Evolutionary conservation across 352 stramenopile species (phyloP), one percentile per base, ranked within the genome.

Genomic region (Globisporangium heterothallicum): DNA sequence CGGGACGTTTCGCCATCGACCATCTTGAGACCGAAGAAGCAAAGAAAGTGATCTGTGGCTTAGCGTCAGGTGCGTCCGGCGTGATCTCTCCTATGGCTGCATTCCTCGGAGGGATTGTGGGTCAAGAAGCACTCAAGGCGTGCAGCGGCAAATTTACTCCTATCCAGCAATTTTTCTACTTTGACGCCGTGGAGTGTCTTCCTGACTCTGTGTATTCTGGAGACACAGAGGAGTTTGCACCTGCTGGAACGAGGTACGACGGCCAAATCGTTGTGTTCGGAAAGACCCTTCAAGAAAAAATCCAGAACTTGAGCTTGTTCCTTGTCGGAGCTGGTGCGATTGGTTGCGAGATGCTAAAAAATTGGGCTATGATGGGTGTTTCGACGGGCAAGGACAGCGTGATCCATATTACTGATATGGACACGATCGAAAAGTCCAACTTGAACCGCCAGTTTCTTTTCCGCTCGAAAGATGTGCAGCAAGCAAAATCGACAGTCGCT

Each of bases 291-390:
- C 86, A 96, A 55, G 68, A 78, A 26, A 83, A 89, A 48, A 77
- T 98, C 41, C 72, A 88, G 25, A 80, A 85, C 43, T 61, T 97
- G 54, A 96, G 81, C 44, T 70, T 99, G 59, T 99, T 99, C 60
- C 76, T 99, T 18, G 94, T 99, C 45, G 97, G 97, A 24, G 96
- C 97, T 14, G 97, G 97, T 42, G 97, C 97, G 4, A 99, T 99
- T 62, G 97, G 97, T 4, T 99, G 97, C 65, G 97, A 99, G 75
- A 99, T 99, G 94, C 82, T 99, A 6, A 99, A 99, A 78, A 99
- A 99, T 68, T 99, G 96, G 95, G 97, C 97, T 1, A 89, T 99
- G 64, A 99, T 99, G 96, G 97, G 97, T 27, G 86, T 99, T 5
- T 88, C 86, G 7, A 97, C 78, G 54, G 79, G 74, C 22, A 79